A percentile compares a stretch with the other conserved stretches of the same genome.
phyloP scores from a whole-genome alignment of 768 basidiomycete genomes.

The Pleurotus djamor region DNA sequence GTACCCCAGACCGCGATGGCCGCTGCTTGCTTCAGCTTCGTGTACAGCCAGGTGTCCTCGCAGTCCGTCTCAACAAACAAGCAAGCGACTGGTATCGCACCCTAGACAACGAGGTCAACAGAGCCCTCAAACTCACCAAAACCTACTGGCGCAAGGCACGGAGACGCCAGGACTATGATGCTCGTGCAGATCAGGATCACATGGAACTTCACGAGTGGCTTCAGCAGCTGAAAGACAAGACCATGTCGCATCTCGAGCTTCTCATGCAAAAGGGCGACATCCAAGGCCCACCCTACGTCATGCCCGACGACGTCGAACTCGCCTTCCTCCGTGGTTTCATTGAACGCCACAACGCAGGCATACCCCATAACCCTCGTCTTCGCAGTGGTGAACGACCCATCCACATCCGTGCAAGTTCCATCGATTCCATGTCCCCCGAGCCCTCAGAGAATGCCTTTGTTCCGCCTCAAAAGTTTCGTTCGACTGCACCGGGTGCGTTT shows the following conservation, averaged over 20 bases:
- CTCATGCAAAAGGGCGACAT: conserved; percentile 90
- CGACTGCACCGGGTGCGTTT: conserved; percentile 1
- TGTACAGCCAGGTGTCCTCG: conserved; percentile 81
- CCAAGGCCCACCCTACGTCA: conserved; percentile 76
- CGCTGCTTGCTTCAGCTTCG: conserved; percentile 76
- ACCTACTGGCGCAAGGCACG: conserved; percentile 85
- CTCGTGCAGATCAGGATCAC: conserved; percentile 83
- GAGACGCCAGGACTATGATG: conserved; percentile 81
- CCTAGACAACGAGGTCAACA: conserved; percentile 76
- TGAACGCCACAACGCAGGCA: conserved; percentile 71
- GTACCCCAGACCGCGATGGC: conserved; percentile 71
- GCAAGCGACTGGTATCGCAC: conserved; percentile 82
- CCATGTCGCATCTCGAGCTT: conserved; percentile 83
- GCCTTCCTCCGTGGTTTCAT: conserved; percentile 80
- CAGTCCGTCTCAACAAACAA: conserved; percentile 70
- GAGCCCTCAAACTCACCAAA: conserved; percentile 81
- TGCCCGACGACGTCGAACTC: conserved; percentile 79
- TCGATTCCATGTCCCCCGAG: conserved; percentile 47
- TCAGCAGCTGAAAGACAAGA: conserved; percentile 85
- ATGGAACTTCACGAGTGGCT: conserved; percentile 90
- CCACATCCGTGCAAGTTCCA: conserved; percentile 40
- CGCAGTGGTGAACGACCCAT: conserved; percentile 46
- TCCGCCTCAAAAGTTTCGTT: conserved; percentile 23
- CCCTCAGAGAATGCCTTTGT: conserved; percentile 41
- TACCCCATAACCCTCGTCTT: conserved; percentile 79